Base-by-base conservation (phyloP, 2,329 filamentous ascomycete species). In the Botrytis medusae region DNA sequence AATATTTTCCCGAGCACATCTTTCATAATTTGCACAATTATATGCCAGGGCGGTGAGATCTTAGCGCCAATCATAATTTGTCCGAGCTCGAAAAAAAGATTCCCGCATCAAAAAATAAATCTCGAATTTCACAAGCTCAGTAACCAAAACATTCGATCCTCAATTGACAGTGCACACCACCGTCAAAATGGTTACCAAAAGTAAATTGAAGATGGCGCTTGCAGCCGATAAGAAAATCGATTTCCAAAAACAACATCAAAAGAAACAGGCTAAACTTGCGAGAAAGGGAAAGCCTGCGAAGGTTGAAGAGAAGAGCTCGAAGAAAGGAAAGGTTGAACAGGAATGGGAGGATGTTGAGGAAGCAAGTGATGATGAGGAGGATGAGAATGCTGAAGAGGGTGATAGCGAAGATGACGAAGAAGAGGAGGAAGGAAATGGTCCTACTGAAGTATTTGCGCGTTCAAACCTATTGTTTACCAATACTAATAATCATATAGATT, bases 141-240 rank as follows among this genome's bases (percentile, higher is more conserved):
- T 60, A 63, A 60, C 54, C 51, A 68, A 73, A 29, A 64, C 42
- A 10, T 48, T 42, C 48, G 40, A 70, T 64, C 46, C 37, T 22
- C 61, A 59, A 71, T 71, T 73, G 61, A 71, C 34, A 72, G 54
- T 29, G n/a, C 44, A n/a, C 25, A 44, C n/a, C 69, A 76, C 62
- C 74, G 69, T 46, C 74, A 80, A 74, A 59, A 82, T 82, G 80
- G 78, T 80, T 70, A 80, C 75, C 42, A 83, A 83, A 79, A 78
- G 81, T 73, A 87, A 86, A 76, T 82, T 89, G 71, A 87, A 86
- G 81, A 81, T 86, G 80, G 87, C 87, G 16, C 82, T 90, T 25
- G 84, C 84, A 64, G 86, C 86, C 59, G 86, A 90, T 68, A 88
- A 89, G 80, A 85, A 86, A 62, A 80, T 82, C 22, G 87, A 89